phyloP scores from a whole-genome alignment of 371 early-diverging fungal species.

The Syncephalastrum racemosum region DNA sequence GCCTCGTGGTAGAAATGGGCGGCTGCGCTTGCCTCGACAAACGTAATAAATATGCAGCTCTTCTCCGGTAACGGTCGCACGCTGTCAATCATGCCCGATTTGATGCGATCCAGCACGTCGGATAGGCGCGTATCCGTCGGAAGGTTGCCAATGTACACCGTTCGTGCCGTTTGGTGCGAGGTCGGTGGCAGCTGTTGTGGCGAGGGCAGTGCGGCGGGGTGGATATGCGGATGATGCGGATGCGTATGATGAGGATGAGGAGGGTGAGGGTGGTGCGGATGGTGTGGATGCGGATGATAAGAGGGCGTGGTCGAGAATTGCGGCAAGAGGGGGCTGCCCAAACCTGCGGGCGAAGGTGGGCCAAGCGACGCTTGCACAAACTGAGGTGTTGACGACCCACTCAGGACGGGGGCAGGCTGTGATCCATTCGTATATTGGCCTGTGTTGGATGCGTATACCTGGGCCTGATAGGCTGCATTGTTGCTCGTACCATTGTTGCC shows the following conservation, averaged over 20 bases:
- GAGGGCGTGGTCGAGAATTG: conserved; percentile 22
- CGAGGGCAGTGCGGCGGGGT: conserved; percentile 5
- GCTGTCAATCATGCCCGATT: conserved; percentile 74
- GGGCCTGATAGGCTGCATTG: conserved; percentile 16
- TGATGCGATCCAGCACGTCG: conserved; percentile 74
- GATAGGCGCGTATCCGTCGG: conserved; percentile 61
- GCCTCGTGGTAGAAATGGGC: conserved; percentile 55
- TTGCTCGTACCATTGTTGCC: conserved; percentile 7
- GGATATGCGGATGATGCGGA: too few species aligned
- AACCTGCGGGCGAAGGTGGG: conserved; percentile 17
- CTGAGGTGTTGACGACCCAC: conserved; percentile 17
- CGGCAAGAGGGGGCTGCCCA: conserved; percentile 20
- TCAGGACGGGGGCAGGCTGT: conserved; percentile 6
- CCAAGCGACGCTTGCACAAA: conserved; percentile 22
- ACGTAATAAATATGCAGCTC: conserved; percentile 79
- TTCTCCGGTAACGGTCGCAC: conserved; percentile 76
- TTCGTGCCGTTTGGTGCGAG: conserved; percentile 49
- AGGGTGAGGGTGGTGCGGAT: too few species aligned
- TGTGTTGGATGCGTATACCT: conserved; percentile 14
- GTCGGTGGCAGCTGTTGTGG: conserved; percentile 18
- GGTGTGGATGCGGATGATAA: conserved; percentile 9
- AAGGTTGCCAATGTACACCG: conserved; percentile 80
- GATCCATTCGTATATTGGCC: neutral
- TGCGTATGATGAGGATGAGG: conserved; percentile 7
- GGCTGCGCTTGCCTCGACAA: conserved; percentile 71